Evolutionary conservation across 441 rosid species (phyloP).

Genomic region (Populus hybrid): DNA sequence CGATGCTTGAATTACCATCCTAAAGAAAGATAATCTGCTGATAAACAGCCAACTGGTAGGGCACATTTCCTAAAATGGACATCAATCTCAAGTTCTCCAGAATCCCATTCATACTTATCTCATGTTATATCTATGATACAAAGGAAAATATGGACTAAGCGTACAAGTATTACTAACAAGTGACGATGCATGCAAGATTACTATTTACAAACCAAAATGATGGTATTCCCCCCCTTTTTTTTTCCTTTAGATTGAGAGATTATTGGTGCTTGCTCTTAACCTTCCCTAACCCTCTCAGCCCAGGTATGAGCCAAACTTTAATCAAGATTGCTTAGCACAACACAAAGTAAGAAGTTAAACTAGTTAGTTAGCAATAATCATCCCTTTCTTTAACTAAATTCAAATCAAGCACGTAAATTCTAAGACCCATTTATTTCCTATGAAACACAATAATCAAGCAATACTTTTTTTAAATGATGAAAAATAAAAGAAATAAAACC

Average conservation of each 20-base stretch:
- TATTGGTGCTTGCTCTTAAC: background rate
- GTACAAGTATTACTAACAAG: background rate
- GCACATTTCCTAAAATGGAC: background rate
- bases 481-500: conserved; percentile 36
- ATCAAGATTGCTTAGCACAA: background rate
- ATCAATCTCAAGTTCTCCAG: background rate
- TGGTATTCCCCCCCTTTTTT: background rate
- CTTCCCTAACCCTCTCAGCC: too few relatives aligned
- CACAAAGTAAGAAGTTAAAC: background rate
- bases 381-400: background rate
- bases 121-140: background rate
- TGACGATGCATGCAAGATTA: background rate
- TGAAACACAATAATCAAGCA: background rate
- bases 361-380: background rate
- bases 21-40: background rate
- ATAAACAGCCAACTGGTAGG: background rate
- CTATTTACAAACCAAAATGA: background rate
- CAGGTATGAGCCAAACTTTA: background rate
- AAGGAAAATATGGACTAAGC: background rate
- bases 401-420: background rate
- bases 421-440: background rate
- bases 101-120: background rate
- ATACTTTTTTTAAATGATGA: background rate
- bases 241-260: background rate
- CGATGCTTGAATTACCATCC: background rate